Evolutionary conservation across 176 grass and related monocot species (phyloP).

Genomic region (Bonia amplexicaulis): DNA sequence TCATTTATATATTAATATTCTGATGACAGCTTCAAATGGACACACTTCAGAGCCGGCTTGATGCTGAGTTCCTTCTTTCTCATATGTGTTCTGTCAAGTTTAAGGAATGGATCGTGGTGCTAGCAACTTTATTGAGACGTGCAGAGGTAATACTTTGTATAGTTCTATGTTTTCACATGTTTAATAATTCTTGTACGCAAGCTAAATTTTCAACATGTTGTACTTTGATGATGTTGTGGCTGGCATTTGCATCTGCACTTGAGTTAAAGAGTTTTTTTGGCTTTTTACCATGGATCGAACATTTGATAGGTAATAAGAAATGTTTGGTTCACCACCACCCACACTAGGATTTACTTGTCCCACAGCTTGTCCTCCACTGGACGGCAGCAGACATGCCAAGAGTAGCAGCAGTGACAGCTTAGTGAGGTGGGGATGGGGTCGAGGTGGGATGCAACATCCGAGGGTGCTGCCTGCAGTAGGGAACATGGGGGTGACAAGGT

Average conservation of each 20-base stretch:
- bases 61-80: slow-evolving; percentile 95
- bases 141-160: slow-evolving; percentile 59
- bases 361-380: neutral
- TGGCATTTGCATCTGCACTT: neutral
- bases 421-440: neutral
- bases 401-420: neutral
- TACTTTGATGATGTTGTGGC: neutral
- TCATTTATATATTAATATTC: slow-evolving; percentile 8
- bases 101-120: slow-evolving; percentile 97
- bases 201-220: neutral
- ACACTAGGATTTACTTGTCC: neutral
- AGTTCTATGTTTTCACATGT: slow-evolving; percentile 5
- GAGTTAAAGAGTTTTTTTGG: neutral
- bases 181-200: neutral
- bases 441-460: neutral
- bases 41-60: slow-evolving; percentile 90
- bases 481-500: neutral
- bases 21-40: slow-evolving; percentile 84
- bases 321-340: neutral
- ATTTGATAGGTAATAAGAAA: neutral
- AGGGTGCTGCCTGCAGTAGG: neutral
- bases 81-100: slow-evolving; percentile 99
- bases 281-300: neutral
- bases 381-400: neutral
- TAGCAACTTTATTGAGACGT: slow-evolving; percentile 85